Conservation (phyloP, 1,139 yeast genomes). For the Zygoascus hellenicus region DNA sequence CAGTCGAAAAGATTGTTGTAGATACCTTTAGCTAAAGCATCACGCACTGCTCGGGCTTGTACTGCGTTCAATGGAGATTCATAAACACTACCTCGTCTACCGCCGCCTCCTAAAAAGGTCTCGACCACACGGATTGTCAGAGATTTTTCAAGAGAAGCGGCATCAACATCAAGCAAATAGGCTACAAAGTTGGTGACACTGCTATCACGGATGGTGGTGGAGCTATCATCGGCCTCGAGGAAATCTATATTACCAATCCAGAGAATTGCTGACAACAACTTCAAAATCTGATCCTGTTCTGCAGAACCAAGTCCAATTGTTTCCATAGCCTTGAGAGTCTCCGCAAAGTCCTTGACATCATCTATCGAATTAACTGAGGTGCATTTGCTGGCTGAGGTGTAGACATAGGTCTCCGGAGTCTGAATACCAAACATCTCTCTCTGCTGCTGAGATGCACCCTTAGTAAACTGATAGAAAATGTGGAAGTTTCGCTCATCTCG, state of each 20-base stretch:
- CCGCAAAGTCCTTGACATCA: constrained; percentile 71
- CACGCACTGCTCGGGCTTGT: constrained; percentile 92
- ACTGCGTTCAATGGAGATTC: constrained; percentile 89
- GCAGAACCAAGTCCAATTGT: constrained; percentile 73
- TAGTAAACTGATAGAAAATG: constrained; percentile 92
- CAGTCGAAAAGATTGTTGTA: constrained; percentile 92
- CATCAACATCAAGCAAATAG: constrained; percentile 76
- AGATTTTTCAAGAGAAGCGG: constrained; percentile 59
- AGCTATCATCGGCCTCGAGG: constrained; percentile 69
- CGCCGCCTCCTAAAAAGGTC: constrained; percentile 74
- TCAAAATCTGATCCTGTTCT: constrained; percentile 88
- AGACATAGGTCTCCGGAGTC: constrained; percentile 85
- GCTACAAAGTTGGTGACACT: constrained; percentile 94
- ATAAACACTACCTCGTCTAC: constrained; percentile 85
- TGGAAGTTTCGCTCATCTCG: constrained; percentile 93
- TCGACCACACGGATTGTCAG: constrained; percentile 79
- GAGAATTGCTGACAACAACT: constrained; percentile 74
- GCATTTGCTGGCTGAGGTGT: constrained; percentile 84
- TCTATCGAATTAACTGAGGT: constrained; percentile 81
- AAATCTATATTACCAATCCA: constrained; percentile 95
- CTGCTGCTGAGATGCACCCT: constrained; percentile 80
- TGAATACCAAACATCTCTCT: constrained; percentile 84
- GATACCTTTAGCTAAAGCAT: constrained; percentile 91
- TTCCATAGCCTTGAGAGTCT: constrained; percentile 79
- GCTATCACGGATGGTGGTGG: constrained; percentile 72